Conservation (phyloP, 2,329 filamentous ascomycete species). For the Rhexocercosporidium sp. region DNA sequence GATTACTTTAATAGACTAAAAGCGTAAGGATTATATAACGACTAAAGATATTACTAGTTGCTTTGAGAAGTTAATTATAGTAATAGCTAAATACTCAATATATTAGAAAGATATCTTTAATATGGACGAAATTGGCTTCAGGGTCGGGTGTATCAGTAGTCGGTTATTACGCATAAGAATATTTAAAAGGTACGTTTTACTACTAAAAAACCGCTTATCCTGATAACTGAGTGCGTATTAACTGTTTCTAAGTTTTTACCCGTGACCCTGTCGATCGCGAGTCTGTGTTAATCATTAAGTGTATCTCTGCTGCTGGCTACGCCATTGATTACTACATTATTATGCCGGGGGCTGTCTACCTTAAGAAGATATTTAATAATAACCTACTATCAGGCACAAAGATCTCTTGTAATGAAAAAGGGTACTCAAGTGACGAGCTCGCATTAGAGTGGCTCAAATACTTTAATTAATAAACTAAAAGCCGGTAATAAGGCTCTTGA, state of each 20-base stretch:
- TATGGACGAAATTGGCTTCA: neutral
- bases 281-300: neutral
- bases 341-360: neutral
- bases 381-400: neutral
- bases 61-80: neutral
- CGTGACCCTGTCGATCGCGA: neutral
- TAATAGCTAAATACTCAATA: neutral
- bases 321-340: neutral
- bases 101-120: conserved; percentile 2
- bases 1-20: neutral
- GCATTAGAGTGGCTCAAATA: neutral
- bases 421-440: neutral
- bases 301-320: neutral
- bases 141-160: neutral
- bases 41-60: neutral
- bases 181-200: neutral
- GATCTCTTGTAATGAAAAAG: neutral
- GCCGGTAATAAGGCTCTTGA: neutral
- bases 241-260: neutral
- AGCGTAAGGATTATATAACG: neutral
- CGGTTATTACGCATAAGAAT: neutral
- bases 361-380: neutral
- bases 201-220: too few species aligned
- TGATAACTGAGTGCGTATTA: neutral
- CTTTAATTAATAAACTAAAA: neutral